Evolutionary conservation across 2,329 filamentous ascomycete genomes (phyloP).

Genomic region (Fusarium foetens): DNA sequence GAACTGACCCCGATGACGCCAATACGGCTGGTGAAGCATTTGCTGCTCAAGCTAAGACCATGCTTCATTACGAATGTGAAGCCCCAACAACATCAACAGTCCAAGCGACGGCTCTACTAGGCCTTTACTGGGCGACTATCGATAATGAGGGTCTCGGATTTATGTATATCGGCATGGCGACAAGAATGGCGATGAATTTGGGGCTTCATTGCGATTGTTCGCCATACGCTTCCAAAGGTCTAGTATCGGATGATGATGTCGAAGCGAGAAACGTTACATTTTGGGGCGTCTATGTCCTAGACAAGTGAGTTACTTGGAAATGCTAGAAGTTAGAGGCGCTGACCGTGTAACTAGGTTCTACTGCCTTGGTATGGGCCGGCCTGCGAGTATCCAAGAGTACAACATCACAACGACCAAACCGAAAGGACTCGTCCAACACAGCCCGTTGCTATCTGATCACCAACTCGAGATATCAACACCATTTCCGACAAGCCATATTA

Average conservation of each 20-base stretch:
- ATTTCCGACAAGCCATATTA: neutral
- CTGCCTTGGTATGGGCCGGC: slow-evolving; percentile 4
- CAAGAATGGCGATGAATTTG: slow-evolving; percentile 9
- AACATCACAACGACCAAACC: slow-evolving; percentile 7
- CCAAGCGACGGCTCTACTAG: neutral
- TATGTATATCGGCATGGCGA: slow-evolving; percentile 10
- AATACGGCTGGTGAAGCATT: slow-evolving; percentile 7
- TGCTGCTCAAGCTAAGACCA: neutral
- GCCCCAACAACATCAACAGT: neutral
- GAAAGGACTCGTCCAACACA: neutral
- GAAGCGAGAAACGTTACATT: slow-evolving; percentile 8
- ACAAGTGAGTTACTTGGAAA: neutral
- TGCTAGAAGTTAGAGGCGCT: too few species aligned
- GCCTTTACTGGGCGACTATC: neutral
- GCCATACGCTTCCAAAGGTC: neutral
- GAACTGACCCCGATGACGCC: neutral
- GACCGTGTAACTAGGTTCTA: neutral
- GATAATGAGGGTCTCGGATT: slow-evolving; percentile 10
- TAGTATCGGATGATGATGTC: neutral
- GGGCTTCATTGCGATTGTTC: slow-evolving; percentile 4
- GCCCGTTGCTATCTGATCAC: neutral
- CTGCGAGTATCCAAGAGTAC: slow-evolving; percentile 1
- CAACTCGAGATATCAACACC: neutral
- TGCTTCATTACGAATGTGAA: slow-evolving; percentile 6
- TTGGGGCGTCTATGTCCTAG: slow-evolving; percentile 6